These are phyloP conservation scores for Botrytis elliptica DNA, from an alignment of 2,329 filamentous ascomycete species.

Conservation along the genomic window DNA sequence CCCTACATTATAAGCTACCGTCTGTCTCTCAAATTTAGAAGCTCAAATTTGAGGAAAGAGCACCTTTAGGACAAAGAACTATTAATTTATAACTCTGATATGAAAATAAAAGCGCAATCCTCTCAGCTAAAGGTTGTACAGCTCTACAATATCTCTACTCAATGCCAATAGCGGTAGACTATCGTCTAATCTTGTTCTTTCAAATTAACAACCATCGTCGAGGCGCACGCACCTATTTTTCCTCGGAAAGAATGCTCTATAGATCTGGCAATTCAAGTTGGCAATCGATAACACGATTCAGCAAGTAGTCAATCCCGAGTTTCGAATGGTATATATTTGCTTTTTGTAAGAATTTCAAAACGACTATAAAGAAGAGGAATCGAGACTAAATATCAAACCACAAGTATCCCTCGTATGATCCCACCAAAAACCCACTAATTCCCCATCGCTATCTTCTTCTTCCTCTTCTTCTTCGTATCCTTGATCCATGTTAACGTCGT, in stretches of 20 bases:
- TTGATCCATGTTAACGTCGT: too few relatives aligned
- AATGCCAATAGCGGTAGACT: neutral
- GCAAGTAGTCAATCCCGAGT: neutral
- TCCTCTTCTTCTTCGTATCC: neutral
- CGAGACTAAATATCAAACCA: neutral
- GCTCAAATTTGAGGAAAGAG: too few relatives aligned
- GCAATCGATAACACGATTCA: neutral
- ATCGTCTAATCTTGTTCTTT: neutral
- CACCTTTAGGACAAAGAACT: neutral
- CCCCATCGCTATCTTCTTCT: neutral
- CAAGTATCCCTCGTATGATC: neutral
- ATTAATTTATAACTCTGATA: neutral
- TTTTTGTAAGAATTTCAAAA: neutral
- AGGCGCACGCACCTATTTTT: neutral
- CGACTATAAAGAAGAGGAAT: neutral
- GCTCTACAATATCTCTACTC: too few relatives aligned
- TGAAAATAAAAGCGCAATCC: neutral
- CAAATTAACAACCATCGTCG: neutral
- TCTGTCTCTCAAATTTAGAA: neutral
- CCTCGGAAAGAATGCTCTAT: neutral
- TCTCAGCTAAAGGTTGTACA: neutral
- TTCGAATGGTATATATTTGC: too few relatives aligned
- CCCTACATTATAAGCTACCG: neutral
- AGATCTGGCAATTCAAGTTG: neutral
- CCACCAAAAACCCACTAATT: neutral